These are phyloP conservation scores for Pezizomycotina sp. DNA, from an alignment of 2,329 filamentous ascomycete genomes.

Conservation along the genomic window DNA sequence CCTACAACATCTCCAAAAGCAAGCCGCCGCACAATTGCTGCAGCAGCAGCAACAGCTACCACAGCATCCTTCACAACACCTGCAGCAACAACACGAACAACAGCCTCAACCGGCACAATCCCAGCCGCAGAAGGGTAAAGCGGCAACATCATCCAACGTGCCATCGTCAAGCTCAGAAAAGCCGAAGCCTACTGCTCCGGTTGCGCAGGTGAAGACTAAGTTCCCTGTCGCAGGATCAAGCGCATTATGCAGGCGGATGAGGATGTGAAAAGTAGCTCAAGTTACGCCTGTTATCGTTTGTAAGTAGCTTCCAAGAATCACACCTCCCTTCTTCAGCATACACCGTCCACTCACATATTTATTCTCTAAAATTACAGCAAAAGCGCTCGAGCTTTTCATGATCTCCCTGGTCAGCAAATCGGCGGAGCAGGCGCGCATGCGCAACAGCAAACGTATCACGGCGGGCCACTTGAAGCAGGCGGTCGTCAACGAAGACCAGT, in stretches of 20 bases:
- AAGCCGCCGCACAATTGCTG: not conserved
- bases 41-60: conserved; percentile 3
- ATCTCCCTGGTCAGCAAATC: conserved; percentile 80
- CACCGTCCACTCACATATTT: conserved; percentile 17
- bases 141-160: conserved; percentile 1
- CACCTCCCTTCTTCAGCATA: not conserved
- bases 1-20: not conserved
- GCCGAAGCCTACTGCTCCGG: conserved; percentile 1
- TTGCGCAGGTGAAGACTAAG: conserved; percentile 54
- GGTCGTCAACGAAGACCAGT: conserved; percentile 72
- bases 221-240: conserved; percentile 97
- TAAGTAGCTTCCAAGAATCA: conserved; percentile 32
- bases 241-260: conserved; percentile 99
- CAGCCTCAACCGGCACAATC: not conserved
- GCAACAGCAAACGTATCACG: conserved; percentile 76
- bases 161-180: conserved; percentile 7
- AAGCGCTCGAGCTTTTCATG: conserved; percentile 96
- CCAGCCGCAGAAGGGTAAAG: not conserved
- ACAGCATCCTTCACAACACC: conserved; percentile 2
- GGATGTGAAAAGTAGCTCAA: conserved; percentile 95
- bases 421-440: conserved; percentile 63
- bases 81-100: not conserved
- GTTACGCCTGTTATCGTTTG: conserved; percentile 88
- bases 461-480: conserved; percentile 84
- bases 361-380: conserved; percentile 39